A percentile compares a stretch with the other conserved stretches of the same genome.
Conservation (phyloP, 768 basidiomycete species). For the Macrolepiota fuliginosa region DNA sequence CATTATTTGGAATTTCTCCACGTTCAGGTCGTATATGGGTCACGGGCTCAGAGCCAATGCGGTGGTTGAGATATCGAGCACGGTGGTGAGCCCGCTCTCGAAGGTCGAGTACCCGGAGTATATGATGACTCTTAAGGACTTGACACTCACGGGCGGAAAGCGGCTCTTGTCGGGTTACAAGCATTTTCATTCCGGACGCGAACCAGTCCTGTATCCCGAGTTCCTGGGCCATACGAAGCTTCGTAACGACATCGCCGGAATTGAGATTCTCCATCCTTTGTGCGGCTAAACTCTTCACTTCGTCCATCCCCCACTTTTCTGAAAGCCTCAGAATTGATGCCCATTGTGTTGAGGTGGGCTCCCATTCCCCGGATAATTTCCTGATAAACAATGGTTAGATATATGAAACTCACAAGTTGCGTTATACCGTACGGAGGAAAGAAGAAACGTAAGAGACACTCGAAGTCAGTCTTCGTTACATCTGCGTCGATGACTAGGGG, state of each 20-base stretch:
- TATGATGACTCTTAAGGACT: not conserved
- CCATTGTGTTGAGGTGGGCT: not conserved
- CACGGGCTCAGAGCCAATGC: not conserved
- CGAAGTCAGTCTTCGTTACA: not conserved
- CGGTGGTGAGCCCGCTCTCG: constrained; percentile 8
- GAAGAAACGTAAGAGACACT: not conserved
- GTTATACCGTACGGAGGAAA: not conserved
- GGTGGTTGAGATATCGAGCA: too few relatives aligned
- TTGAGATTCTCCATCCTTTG: not conserved
- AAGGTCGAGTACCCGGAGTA: constrained; percentile 6
- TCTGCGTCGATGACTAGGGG: not conserved
- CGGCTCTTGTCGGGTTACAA: constrained; percentile 1
- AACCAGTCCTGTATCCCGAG: constrained; percentile 7
- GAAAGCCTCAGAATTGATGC: not conserved
- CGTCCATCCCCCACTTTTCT: constrained; percentile 1
- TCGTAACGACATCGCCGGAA: not conserved
- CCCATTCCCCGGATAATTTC: not conserved
- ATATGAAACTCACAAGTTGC: too few relatives aligned
- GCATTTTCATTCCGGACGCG: not conserved
- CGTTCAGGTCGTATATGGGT: not conserved
- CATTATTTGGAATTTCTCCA: not conserved
- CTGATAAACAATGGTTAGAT: not conserved
- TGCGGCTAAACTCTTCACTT: not conserved
- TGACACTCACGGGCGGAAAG: not conserved
- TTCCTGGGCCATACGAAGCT: constrained; percentile 6